Conservation (phyloP, 192 early-diverging fungal species). For the Mortierella hygrophila region DNA sequence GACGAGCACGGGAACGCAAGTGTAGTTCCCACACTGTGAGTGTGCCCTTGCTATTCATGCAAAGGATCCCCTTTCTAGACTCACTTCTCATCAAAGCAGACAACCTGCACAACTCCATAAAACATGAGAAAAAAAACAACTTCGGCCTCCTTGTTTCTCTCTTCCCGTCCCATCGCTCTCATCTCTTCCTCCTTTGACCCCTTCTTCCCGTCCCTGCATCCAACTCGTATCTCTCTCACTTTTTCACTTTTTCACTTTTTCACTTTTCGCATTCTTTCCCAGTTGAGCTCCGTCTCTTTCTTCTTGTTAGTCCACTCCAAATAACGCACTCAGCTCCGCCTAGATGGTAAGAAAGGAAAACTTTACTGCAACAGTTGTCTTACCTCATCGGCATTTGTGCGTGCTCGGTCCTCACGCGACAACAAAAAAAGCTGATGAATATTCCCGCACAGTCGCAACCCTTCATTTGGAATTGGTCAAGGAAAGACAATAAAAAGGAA, state of each 20-base stretch:
- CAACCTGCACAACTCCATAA: background rate
- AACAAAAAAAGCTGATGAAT: background rate
- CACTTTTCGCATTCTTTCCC: background rate
- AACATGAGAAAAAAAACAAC: background rate
- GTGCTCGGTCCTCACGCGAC: slow-evolving; percentile 5
- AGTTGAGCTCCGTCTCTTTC: background rate
- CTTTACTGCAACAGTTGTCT: background rate
- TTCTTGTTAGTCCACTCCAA: background rate
- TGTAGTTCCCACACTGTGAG: background rate
- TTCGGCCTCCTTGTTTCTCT: background rate
- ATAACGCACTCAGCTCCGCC: background rate
- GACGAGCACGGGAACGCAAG: background rate
- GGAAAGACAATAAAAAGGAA: background rate
- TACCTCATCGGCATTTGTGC: background rate
- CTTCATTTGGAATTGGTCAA: too few relatives aligned
- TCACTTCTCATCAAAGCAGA: background rate
- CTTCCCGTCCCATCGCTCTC: background rate
- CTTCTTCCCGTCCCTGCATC: slow-evolving; percentile 6
- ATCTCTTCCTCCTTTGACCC: too few relatives aligned
- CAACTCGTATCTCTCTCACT: background rate
- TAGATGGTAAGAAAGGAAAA: background rate
- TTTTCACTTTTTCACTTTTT: background rate
- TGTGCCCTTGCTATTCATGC: background rate
- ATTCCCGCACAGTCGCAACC: background rate
- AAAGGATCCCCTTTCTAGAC: background rate